Conservation (phyloP, 495 filamentous ascomycete species). For the Terfezia claveryi region DNA sequence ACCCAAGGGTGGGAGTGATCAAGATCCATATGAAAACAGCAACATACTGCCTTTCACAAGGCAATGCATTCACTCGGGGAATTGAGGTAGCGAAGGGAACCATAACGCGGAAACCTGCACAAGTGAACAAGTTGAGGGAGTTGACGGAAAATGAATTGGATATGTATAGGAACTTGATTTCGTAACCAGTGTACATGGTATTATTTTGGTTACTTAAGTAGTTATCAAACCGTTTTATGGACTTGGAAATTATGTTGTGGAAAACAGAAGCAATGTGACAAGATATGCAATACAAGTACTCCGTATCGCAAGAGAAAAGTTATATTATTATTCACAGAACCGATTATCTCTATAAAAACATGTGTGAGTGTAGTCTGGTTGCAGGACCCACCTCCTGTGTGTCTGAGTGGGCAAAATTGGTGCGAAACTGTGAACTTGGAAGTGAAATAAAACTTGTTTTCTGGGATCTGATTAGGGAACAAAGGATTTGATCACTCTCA, state of each 20-base stretch:
- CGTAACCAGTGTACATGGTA: conserved; percentile 12
- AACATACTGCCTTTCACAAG: conserved; percentile 35
- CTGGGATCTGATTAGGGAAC: background rate
- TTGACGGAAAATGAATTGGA: conserved; percentile 44
- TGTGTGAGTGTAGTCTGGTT: no score
- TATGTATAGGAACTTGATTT: conserved; percentile 25
- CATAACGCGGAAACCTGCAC: conserved; percentile 46
- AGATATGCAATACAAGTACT: no score
- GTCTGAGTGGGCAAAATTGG: no score
- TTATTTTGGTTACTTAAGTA: background rate
- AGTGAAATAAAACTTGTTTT: no score
- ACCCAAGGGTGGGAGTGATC: conserved; percentile 59
- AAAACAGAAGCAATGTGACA: no score
- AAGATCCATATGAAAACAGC: conserved; percentile 39
- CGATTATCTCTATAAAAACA: no score
- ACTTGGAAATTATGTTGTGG: no score
- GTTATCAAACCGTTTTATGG: no score
- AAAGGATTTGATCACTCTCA: background rate
- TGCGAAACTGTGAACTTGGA: no score
- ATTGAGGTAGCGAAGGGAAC: conserved; percentile 56
- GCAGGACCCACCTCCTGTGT: no score
- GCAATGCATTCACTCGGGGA: conserved; percentile 33
- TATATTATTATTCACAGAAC: no score
- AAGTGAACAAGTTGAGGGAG: conserved; percentile 60
- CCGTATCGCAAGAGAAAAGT: no score